Evolutionary conservation across 2,329 filamentous ascomycete species (phyloP).

Genomic region (Monascus ruber): DNA sequence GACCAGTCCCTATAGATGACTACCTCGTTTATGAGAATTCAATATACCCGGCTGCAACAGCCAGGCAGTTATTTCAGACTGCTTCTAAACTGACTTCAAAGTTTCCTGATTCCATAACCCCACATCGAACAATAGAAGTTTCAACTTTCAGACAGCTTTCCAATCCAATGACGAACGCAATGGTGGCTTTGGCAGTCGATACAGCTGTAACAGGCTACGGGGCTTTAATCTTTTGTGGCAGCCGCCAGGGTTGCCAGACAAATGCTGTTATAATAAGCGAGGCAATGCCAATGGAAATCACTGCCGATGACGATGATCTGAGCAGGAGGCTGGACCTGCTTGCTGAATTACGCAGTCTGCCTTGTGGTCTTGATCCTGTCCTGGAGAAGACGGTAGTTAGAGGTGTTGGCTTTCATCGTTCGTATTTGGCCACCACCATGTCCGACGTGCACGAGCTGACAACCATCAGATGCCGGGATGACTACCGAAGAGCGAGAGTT

Average conservation of each 20-base stretch:
- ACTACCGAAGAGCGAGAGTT: slow-evolving; percentile 66
- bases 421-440: slow-evolving; percentile 15
- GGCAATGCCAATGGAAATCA: slow-evolving; percentile 45
- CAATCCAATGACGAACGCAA: slow-evolving; percentile 56
- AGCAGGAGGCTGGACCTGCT: slow-evolving; percentile 54
- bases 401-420: slow-evolving; percentile 66
- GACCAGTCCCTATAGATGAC: slow-evolving; percentile 65
- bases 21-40: slow-evolving; percentile 60
- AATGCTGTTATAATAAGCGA: slow-evolving; percentile 58
- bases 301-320: slow-evolving; percentile 38
- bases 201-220: slow-evolving; percentile 59
- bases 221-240: slow-evolving; percentile 62
- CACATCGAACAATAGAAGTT: slow-evolving; percentile 38
- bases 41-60: slow-evolving; percentile 53
- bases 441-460: slow-evolving; percentile 14
- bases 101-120: slow-evolving; percentile 22
- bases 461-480: slow-evolving; percentile 35
- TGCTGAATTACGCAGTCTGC: slow-evolving; percentile 53
- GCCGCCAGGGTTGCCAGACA: slow-evolving; percentile 54
- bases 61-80: slow-evolving; percentile 47
- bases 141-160: slow-evolving; percentile 52
- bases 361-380: slow-evolving; percentile 53
- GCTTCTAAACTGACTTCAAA: slow-evolving; percentile 38
- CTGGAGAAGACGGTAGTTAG: slow-evolving; percentile 53
- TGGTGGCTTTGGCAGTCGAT: slow-evolving; percentile 58